Percentiles rank a stretch among this genome's conserved stretches.
Conservation (phyloP, 441 rosid species). For the Metrosideros polymorpha region DNA sequence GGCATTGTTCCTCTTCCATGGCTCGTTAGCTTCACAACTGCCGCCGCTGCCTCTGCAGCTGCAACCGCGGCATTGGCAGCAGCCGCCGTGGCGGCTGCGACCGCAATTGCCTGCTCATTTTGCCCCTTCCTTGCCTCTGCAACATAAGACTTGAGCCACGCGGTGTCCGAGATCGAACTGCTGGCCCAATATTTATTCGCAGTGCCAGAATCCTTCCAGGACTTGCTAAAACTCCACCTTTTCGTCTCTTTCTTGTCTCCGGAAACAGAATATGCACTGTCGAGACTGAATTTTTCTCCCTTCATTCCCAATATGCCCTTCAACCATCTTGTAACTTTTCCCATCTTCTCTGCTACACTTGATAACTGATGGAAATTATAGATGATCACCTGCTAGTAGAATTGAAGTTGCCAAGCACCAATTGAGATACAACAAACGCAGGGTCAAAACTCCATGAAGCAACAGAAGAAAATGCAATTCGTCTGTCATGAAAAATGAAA, state of each 20-base stretch:
- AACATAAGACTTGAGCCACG: neutral
- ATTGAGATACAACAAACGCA: neutral
- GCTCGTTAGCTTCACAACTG: neutral
- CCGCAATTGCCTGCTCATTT: neutral
- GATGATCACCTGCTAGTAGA: neutral
- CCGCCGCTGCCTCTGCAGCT: neutral
- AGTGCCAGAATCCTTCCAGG: neutral
- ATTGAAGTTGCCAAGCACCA: neutral
- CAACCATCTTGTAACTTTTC: slow-evolving; percentile 1
- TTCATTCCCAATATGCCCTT: slow-evolving; percentile 6
- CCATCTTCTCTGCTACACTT: neutral
- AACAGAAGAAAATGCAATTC: neutral
- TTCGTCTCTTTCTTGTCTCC: neutral
- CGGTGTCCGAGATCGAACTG: neutral
- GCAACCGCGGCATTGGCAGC: neutral
- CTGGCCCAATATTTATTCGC: neutral
- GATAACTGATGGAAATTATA: neutral
- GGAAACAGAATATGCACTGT: neutral
- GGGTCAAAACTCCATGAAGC: neutral
- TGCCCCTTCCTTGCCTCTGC: neutral
- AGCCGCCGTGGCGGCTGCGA: neutral
- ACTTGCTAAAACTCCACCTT: neutral
- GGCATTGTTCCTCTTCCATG: neutral
- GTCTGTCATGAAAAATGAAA: neutral
- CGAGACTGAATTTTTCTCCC: neutral